Evolutionary conservation across 2,329 filamentous ascomycete genomes (phyloP).

Genomic region (Sporothrix pallida): DNA sequence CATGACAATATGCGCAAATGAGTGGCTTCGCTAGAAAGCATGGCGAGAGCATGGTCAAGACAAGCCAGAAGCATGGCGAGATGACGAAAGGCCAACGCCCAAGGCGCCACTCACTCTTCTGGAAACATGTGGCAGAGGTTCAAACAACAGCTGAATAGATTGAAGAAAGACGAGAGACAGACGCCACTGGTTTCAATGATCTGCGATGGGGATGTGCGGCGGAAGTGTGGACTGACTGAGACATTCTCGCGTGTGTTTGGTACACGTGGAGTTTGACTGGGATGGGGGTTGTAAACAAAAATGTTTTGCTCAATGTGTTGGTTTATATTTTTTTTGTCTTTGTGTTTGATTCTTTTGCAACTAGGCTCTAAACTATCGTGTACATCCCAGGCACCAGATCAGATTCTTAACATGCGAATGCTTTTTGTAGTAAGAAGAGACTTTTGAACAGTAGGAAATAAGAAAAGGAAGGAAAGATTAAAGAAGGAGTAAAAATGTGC

Average conservation of each 20-base stretch:
- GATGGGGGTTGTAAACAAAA: not conserved
- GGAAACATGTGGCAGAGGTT: not conserved
- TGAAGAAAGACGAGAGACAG: not conserved
- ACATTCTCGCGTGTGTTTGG: constrained; percentile 27
- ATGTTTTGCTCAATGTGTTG: not conserved
- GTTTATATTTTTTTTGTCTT: not conserved
- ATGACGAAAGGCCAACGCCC: constrained; percentile 4
- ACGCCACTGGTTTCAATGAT: not conserved
- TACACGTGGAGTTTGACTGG: not conserved
- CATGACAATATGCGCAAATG: not conserved
- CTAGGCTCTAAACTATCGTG: not conserved
- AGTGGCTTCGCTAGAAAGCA: not conserved
- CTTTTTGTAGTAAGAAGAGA: not conserved
- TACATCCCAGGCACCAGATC: not conserved
- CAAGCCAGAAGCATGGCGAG: not conserved
- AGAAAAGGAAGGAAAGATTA: not conserved
- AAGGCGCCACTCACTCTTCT: not conserved
- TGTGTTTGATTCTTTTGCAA: not conserved
- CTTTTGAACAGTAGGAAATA: not conserved
- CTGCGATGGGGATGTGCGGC: constrained; percentile 19
- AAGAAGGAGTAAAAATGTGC: not conserved
- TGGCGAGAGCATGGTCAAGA: constrained; percentile 3
- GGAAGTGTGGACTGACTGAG: not conserved
- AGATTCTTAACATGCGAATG: not conserved
- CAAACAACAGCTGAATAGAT: not conserved